Conservation (phyloP, 2,329 filamentous ascomycete genomes). For the Alternaria sp. region DNA sequence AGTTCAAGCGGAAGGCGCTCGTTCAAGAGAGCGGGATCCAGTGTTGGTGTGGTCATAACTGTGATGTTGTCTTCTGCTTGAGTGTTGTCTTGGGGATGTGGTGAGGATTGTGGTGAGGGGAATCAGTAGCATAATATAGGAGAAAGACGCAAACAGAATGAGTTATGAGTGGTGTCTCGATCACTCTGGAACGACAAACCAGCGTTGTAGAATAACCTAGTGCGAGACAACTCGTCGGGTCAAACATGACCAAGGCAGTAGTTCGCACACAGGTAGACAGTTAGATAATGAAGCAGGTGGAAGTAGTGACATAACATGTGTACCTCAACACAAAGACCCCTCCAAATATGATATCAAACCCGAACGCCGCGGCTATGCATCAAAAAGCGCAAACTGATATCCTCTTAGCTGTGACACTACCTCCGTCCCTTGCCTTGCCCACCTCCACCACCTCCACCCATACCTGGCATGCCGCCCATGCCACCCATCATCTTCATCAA, state of each 20-base stretch:
- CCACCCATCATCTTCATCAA: constrained; percentile 49
- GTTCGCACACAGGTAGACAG: not conserved
- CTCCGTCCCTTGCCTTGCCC: constrained; percentile 30
- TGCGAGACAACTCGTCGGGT: too few relatives aligned
- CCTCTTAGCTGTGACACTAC: constrained; percentile 12
- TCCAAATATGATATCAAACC: constrained; percentile 1
- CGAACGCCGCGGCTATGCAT: constrained; percentile 18
- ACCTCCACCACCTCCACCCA: constrained; percentile 24
- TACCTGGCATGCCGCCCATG: constrained; percentile 44
- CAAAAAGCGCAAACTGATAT: constrained; percentile 5
- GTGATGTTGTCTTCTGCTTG: too few relatives aligned
- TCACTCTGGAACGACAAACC: too few relatives aligned
- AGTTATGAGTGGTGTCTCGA: too few relatives aligned
- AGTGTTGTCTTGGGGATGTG: too few relatives aligned
- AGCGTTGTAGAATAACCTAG: too few relatives aligned
- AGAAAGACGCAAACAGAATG: too few relatives aligned
- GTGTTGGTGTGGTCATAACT: too few relatives aligned
- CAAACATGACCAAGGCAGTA: not conserved
- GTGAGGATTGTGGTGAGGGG: too few relatives aligned
- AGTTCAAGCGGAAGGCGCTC: too few relatives aligned
- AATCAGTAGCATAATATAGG: too few relatives aligned
- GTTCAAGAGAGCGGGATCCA: too few relatives aligned
- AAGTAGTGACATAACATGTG: not conserved
- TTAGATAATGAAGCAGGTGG: not conserved
- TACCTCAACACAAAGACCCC: not conserved